A percentile compares a stretch with the other conserved stretches of the same genome.
Evolutionary conservation across 2,329 filamentous ascomycete species (phyloP).

Genomic region (Cercospora zeae-maydis): DNA sequence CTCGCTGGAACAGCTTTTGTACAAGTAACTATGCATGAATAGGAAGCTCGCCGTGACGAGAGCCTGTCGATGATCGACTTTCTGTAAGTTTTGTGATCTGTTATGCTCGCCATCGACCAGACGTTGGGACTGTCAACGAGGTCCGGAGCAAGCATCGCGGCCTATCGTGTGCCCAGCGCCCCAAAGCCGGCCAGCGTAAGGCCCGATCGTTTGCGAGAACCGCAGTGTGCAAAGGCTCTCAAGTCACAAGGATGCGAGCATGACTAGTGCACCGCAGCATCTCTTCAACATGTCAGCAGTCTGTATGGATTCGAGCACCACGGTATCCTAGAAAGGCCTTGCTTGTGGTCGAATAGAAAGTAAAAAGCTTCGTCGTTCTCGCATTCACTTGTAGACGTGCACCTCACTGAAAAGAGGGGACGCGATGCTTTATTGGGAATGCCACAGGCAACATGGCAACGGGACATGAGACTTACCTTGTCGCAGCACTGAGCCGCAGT

Average conservation of each 20-base stretch:
- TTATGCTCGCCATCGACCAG: background rate
- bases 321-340: conserved; percentile 6
- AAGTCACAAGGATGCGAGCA: background rate
- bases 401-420: conserved; percentile 8
- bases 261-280: background rate
- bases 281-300: conserved; percentile 9
- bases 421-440: conserved; percentile 9
- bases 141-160: too few relatives aligned
- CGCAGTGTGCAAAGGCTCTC: background rate
- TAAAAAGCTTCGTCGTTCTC: conserved; percentile 13
- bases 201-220: background rate
- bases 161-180: too few relatives aligned
- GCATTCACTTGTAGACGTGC: conserved; percentile 7
- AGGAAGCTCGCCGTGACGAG: background rate
- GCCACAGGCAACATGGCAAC: background rate
- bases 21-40: conserved; percentile 8
- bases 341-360: conserved; percentile 11
- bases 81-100: background rate
- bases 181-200: too few relatives aligned
- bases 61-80: background rate
- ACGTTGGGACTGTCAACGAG: too few relatives aligned
- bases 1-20: conserved; percentile 7
- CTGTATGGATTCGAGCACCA: conserved; percentile 13
- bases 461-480: background rate
- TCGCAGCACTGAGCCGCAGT: background rate